Conservation (phyloP, 2,329 filamentous ascomycete genomes). For the Diaporthe ilicicola region DNA sequence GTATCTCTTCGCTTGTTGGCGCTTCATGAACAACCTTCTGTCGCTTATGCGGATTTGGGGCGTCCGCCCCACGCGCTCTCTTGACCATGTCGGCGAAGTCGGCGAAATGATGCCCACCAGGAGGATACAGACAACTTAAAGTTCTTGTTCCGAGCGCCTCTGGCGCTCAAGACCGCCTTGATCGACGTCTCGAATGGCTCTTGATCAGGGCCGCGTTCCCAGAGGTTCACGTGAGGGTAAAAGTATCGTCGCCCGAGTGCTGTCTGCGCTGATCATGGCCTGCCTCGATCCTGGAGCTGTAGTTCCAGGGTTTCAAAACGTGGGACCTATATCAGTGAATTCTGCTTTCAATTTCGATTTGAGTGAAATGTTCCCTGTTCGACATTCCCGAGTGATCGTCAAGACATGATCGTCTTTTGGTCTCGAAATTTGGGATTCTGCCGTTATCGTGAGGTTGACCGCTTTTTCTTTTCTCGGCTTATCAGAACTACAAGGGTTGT, state of each 20-base stretch:
- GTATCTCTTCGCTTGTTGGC: constrained; percentile 68
- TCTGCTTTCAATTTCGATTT: not conserved
- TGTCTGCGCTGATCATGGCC: not conserved
- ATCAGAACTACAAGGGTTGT: constrained; percentile 4
- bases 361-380: not conserved
- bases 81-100: constrained; percentile 26
- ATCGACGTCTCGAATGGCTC: no score
- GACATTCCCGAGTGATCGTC: not conserved
- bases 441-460: not conserved
- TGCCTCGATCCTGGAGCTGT: not conserved
- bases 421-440: constrained; percentile 23
- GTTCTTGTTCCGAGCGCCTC: not conserved
- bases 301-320: not conserved
- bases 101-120: not conserved
- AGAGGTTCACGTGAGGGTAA: not conserved
- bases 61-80: constrained; percentile 45
- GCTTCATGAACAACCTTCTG: constrained; percentile 65
- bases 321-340: not conserved
- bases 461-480: not conserved
- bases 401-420: not conserved
- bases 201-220: not conserved
- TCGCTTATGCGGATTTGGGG: constrained; percentile 56
- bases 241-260: not conserved
- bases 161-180: not conserved
- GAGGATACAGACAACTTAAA: no score